Evolutionary conservation across 2,329 filamentous ascomycete genomes (phyloP).

Genomic region (Talaromyces sp.): DNA sequence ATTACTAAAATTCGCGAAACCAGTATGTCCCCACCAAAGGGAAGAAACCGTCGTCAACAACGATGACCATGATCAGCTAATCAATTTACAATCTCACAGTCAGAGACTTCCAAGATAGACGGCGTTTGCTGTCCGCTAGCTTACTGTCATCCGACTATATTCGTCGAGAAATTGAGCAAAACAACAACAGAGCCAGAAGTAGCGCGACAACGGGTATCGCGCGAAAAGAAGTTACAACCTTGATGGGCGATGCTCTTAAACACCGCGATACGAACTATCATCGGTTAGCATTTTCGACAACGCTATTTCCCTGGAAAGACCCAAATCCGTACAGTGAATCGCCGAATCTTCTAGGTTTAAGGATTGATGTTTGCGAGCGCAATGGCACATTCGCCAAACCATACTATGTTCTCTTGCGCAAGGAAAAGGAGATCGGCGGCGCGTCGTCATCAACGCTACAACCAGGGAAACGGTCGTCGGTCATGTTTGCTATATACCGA

Average conservation of each 20-base stretch:
- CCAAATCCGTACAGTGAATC: conserved; percentile 31
- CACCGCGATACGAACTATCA: conserved; percentile 38
- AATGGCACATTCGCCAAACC: conserved; percentile 38
- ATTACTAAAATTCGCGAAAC: conserved; percentile 38
- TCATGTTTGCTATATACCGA: conserved; percentile 32
- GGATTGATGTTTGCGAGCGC: conserved; percentile 39
- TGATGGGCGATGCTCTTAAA: conserved; percentile 26
- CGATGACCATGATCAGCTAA: background rate
- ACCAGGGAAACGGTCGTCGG: background rate
- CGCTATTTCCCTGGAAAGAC: conserved; percentile 44
- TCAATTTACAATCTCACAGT: conserved; percentile 27
- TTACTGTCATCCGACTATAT: conserved; percentile 37
- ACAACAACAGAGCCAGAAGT: conserved; percentile 7
- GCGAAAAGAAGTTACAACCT: conserved; percentile 30
- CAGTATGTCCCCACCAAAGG: conserved; percentile 24
- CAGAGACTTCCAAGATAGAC: conserved; percentile 33
- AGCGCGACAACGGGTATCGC: conserved; percentile 15
- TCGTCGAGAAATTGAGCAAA: conserved; percentile 27
- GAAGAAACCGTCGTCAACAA: background rate
- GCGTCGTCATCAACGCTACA: background rate
- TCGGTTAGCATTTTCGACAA: conserved; percentile 42
- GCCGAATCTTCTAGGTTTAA: conserved; percentile 35
- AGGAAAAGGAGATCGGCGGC: conserved; percentile 17
- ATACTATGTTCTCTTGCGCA: conserved; percentile 40
- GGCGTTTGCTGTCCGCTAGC: conserved; percentile 37